These are phyloP conservation scores for Pyrenochaeta sp. DNA, from an alignment of 2,329 filamentous ascomycete genomes.

Conservation along the genomic window DNA sequence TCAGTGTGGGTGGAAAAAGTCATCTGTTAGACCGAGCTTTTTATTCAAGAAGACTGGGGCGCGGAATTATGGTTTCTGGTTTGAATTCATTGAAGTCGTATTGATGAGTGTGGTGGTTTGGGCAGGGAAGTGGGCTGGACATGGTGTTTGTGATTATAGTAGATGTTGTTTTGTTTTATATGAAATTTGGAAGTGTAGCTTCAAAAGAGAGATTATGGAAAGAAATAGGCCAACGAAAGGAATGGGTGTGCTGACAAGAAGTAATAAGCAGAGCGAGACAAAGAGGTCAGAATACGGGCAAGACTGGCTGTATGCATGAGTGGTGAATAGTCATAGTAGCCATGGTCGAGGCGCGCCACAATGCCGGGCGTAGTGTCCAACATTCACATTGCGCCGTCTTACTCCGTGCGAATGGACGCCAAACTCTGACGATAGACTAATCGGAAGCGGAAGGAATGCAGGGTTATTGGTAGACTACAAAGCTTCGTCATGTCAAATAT, in stretches of 20 bases:
- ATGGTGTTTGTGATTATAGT: not conserved
- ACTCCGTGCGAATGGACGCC: not conserved
- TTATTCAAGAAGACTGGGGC: constrained; percentile 22
- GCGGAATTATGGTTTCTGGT: constrained; percentile 19
- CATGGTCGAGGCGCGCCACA: not conserved
- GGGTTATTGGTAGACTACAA: not conserved
- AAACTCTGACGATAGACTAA: not conserved
- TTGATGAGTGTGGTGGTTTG: constrained; percentile 16
- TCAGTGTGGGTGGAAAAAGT: constrained; percentile 23
- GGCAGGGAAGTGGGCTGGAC: constrained; percentile 6
- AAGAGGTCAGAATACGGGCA: not conserved
- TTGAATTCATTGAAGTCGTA: constrained; percentile 18
- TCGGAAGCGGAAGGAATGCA: not conserved
- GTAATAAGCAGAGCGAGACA: not conserved
- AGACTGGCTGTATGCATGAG: not conserved
- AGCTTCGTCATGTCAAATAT: not conserved
- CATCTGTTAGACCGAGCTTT: constrained; percentile 17
- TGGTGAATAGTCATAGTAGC: not conserved
- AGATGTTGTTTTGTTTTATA: not conserved
- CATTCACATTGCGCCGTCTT: not conserved
- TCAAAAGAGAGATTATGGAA: not conserved
- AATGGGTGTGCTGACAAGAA: not conserved
- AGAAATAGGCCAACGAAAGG: not conserved
- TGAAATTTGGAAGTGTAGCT: too few species aligned
- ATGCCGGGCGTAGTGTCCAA: not conserved